Evolutionary conservation across 1,139 yeast species (phyloP).

Genomic region (Wickerhamomyces sp.): DNA sequence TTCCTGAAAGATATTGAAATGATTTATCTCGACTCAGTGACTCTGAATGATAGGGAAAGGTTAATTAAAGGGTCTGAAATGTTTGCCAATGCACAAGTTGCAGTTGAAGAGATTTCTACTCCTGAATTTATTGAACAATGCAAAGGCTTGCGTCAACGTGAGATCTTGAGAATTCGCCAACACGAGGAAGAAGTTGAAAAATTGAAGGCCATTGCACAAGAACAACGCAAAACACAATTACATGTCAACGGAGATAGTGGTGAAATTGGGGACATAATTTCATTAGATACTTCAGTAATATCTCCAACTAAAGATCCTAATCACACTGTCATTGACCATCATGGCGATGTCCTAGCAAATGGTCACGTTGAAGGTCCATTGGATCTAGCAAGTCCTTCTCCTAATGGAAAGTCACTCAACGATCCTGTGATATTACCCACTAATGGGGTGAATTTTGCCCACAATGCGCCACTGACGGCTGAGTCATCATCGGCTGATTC

Average conservation of each 20-base stretch:
- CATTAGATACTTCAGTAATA: no score
- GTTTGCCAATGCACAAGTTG: constrained; percentile 95
- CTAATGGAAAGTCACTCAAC: no score
- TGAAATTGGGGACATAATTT: no score
- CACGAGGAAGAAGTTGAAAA: constrained; percentile 33
- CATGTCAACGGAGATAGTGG: neutral
- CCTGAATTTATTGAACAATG: constrained; percentile 76
- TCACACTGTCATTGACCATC: neutral
- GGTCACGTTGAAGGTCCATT: neutral
- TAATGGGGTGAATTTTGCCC: no score
- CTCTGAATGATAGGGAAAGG: constrained; percentile 79
- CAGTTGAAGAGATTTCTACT: constrained; percentile 80
- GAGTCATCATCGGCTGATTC: no score
- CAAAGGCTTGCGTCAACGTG: constrained; percentile 68
- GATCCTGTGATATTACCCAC: no score
- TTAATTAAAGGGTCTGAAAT: constrained; percentile 88
- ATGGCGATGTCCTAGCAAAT: neutral
- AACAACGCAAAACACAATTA: neutral
- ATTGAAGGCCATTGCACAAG: constrained; percentile 1
- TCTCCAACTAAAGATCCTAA: neutral
- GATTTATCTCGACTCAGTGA: constrained; percentile 75
- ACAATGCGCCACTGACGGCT: no score
- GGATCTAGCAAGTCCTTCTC: neutral
- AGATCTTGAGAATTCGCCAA: constrained; percentile 48
- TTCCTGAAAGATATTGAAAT: constrained; percentile 78